Base-by-base conservation (phyloP, 306 rosid genomes). In the Trifolium pratense region DNA sequence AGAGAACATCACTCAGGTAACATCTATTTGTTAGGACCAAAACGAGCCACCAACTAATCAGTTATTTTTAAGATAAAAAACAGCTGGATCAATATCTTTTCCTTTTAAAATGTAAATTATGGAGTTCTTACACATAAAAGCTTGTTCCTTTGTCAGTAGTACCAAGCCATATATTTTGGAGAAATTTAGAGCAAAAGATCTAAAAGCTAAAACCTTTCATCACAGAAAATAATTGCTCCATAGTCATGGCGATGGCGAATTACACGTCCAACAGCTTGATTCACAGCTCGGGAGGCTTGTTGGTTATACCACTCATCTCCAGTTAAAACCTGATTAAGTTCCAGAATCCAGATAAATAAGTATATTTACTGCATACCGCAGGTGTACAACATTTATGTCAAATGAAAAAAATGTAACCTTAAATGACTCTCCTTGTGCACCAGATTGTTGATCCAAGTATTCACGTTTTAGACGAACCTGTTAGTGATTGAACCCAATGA, bases 241-340 rank as follows among this genome's bases (percentile, higher is more conserved):
- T 93, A 93, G 85, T 93, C 98, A 81, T 91, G 85, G 62, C 97
- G 94, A 75, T 93, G 98, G 68, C 98, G 97, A 78, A 93, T 93
- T 52, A 93, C 97, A 81, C 98, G 98, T 57, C 98, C 98, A 79
- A 93, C 88, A 58, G 98, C 97, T 80, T 93, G 98, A 80, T 93
- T 93, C 82, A 93, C 97, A 52, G 98, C 98, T 78, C 96, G 87
- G 53, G 88, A 85, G 76, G 98, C 98, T 85, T 91, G 98, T 69
- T 93, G 98, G 76, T 82, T 91, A 79, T 93, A 93, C 98, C 98
- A 93, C 53, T 89, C 97, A 52, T 89, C 97, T 81, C 98, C 97
- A 4, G 87, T 89, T 65, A 93, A 79, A 89, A 57, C 82, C 86
- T 86, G 72, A 63, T 77, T 26, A 51, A 69, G 59, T 61, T 52